phyloP scores from a whole-genome alignment of 345 rosid genomes.

The Sisymbrium irio region DNA sequence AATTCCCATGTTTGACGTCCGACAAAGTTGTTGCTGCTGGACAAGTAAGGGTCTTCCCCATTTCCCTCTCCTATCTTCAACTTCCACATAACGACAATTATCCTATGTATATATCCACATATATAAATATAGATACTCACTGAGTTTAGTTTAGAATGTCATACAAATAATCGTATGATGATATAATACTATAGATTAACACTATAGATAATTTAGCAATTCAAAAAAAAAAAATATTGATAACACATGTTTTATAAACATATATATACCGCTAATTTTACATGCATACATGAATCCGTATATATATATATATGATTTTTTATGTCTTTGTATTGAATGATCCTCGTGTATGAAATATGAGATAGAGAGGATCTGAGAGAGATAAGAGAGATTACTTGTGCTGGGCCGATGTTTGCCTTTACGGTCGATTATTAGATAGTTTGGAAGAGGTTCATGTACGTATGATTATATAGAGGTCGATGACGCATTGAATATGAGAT shows the following conservation, averaged over 20 bases:
- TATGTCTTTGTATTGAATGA: not conserved
- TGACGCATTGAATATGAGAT: not conserved
- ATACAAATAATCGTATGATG: not conserved
- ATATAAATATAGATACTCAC: not conserved
- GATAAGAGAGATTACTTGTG: not conserved
- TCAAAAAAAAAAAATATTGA: not conserved
- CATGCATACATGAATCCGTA: not conserved
- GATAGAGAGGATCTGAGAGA: not conserved
- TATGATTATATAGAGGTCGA: conserved; percentile 6
- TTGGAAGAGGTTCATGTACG: not conserved
- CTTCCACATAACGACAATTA: conserved; percentile 41
- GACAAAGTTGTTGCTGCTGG: conserved; percentile 41
- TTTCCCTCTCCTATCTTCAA: conserved; percentile 47
- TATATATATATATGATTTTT: no score
- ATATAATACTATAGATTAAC: not conserved
- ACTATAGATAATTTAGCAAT: no score
- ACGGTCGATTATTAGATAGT: not conserved
- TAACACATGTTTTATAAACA: not conserved
- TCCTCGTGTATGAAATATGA: not conserved
- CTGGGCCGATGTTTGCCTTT: not conserved
- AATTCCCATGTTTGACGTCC: conserved; percentile 54
- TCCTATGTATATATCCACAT: not conserved
- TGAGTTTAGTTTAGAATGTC: not conserved
- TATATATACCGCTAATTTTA: not conserved
- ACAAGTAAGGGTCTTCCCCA: conserved; percentile 36